These are phyloP conservation scores for Apophysomyces variabilis DNA, from an alignment of 371 early-diverging fungal species.

Conservation along the genomic window DNA sequence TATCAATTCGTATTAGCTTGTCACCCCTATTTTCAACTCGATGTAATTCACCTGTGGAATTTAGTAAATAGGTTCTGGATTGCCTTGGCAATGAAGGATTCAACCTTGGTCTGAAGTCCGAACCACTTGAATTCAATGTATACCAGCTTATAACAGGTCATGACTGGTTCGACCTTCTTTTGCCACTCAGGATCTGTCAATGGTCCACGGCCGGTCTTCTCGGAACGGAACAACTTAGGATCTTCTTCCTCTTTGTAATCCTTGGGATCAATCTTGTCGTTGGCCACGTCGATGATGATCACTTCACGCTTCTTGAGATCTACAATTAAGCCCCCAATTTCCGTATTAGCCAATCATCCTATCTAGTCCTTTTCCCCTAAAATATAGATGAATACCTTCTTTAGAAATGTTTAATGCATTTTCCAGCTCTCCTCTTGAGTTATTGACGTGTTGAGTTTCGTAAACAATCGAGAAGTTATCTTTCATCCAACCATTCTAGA, in stretches of 20 bases:
- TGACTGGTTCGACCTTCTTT: constrained; percentile 65
- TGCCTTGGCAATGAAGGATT: constrained; percentile 54
- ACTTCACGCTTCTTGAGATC: constrained; percentile 64
- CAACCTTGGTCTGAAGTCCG: constrained; percentile 64
- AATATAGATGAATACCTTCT: constrained; percentile 11
- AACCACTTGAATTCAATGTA: constrained; percentile 76
- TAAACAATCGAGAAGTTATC: constrained; percentile 64
- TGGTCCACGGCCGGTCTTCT: constrained; percentile 76
- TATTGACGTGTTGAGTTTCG: constrained; percentile 65
- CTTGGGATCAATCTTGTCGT: constrained; percentile 53
- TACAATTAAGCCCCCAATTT: background rate
- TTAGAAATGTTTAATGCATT: constrained; percentile 56
- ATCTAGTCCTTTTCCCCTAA: background rate
- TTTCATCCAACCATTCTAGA: constrained; percentile 64
- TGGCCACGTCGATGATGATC: constrained; percentile 63
- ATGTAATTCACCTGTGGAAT: constrained; percentile 32
- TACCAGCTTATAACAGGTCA: constrained; percentile 79
- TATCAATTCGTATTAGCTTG: constrained; percentile 30
- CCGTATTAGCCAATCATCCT: no score
- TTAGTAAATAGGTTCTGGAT: constrained; percentile 34
- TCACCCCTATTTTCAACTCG: background rate
- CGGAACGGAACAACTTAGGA: constrained; percentile 61
- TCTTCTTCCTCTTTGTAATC: constrained; percentile 70
- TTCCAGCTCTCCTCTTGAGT: constrained; percentile 64
- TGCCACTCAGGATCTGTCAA: constrained; percentile 41